phyloP scores from a whole-genome alignment of 106 monocot species.

The Acanthochlamys bracteata region DNA sequence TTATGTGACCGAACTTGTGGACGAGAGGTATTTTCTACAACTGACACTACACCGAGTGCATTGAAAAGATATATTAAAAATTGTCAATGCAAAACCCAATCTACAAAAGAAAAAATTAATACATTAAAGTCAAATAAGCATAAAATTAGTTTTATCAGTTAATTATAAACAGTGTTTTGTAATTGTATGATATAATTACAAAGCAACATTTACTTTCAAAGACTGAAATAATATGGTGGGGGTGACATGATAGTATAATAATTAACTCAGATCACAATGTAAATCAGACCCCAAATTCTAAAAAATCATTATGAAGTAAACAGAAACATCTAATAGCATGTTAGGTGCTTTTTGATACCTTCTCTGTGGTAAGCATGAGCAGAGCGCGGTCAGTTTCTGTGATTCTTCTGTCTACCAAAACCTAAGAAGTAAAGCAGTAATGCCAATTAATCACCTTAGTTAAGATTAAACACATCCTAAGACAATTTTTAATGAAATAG shows the following conservation, averaged over 20 bases:
- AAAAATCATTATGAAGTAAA: background rate
- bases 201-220: too few species aligned
- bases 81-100: too few species aligned
- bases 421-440: slow-evolving; percentile 3
- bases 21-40: slow-evolving; percentile 16
- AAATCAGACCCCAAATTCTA: background rate
- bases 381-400: slow-evolving; percentile 25
- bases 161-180: too few species aligned
- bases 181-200: too few species aligned
- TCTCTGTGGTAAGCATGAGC: slow-evolving; percentile 28
- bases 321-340: background rate
- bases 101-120: too few species aligned
- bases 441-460: too few species aligned
- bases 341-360: slow-evolving; percentile 18
- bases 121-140: too few species aligned
- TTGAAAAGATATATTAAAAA: background rate
- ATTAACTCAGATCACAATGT: background rate
- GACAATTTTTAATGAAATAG: too few species aligned
- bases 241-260: too few species aligned
- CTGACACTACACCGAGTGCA: background rate
- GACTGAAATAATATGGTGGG: too few species aligned
- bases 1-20: slow-evolving; percentile 21
- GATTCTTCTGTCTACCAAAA: slow-evolving; percentile 32
- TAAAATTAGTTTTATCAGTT: too few species aligned
- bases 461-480: too few species aligned